These are phyloP conservation scores for Colletotrichum cordylinicola DNA, from an alignment of 2,329 filamentous ascomycete species.

Conservation along the genomic window DNA sequence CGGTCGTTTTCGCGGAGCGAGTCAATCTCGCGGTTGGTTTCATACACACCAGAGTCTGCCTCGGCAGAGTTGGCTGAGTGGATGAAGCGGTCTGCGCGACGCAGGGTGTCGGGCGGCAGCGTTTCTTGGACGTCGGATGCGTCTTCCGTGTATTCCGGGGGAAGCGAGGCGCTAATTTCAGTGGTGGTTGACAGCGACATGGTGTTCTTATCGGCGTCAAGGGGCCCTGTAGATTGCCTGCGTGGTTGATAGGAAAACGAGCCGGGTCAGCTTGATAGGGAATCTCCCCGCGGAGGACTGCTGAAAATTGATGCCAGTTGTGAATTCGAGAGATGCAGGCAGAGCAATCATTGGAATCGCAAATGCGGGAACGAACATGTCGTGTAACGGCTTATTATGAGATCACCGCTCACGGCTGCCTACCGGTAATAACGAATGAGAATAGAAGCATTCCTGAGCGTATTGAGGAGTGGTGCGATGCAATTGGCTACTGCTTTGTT, in stretches of 20 bases:
- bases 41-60: slow-evolving; percentile 35
- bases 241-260: not conserved
- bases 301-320: not conserved
- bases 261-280: not conserved
- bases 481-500: not conserved
- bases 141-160: slow-evolving; percentile 5
- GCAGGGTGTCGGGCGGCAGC: slow-evolving; percentile 36
- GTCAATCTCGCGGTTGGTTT: slow-evolving; percentile 39
- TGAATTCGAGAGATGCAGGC: not conserved
- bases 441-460: not conserved
- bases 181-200: not conserved
- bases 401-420: not conserved
- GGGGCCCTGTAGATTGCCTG: not conserved
- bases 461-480: not conserved
- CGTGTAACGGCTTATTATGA: not conserved
- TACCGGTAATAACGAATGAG: not conserved
- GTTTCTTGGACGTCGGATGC: slow-evolving; percentile 1
- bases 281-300: not conserved
- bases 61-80: slow-evolving; percentile 29
- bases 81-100: slow-evolving; percentile 38
- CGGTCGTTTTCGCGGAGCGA: slow-evolving; percentile 36
- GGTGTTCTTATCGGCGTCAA: not conserved
- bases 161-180: not conserved
- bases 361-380: not conserved
- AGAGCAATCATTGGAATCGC: not conserved